A percentile compares a stretch with the other conserved stretches of the same genome.
Evolutionary conservation across 1,284 basidiomycete species (phyloP).

Genomic region (Melampsora larici-populina): DNA sequence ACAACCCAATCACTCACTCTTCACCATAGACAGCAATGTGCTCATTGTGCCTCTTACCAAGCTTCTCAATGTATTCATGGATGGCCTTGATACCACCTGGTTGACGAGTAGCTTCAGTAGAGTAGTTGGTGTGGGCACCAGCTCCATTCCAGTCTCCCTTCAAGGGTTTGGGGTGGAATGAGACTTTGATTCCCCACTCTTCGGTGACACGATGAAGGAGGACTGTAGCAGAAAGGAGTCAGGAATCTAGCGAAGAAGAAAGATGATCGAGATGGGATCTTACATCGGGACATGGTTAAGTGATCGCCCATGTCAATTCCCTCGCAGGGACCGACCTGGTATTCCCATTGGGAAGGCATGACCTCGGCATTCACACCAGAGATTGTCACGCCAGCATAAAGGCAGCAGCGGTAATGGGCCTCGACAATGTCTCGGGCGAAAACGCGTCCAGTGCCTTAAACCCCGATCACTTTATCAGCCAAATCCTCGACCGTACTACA

Average conservation of each 20-base stretch:
- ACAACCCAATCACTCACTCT: slow-evolving; percentile 20
- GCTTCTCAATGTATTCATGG: slow-evolving; percentile 76
- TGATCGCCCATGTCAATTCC: slow-evolving; percentile 99
- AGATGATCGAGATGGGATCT: slow-evolving; percentile 51
- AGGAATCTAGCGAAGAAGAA: slow-evolving; percentile 22
- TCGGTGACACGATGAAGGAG: slow-evolving; percentile 89
- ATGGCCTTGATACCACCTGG: slow-evolving; percentile 90
- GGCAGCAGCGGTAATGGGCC: slow-evolving; percentile 93
- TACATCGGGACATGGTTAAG: slow-evolving; percentile 86
- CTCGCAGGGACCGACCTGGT: slow-evolving; percentile 97
- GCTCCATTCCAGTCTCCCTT: slow-evolving; percentile 99
- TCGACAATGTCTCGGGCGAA: slow-evolving; percentile 98
- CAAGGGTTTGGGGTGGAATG: slow-evolving; percentile 99
- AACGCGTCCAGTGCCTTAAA: slow-evolving; percentile 82
- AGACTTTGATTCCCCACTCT: slow-evolving; percentile 93
- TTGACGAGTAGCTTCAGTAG: slow-evolving; percentile 85
- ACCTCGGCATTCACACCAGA: slow-evolving; percentile 99
- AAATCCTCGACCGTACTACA: slow-evolving; percentile 43
- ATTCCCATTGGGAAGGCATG: slow-evolving; percentile 95
- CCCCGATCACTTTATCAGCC: slow-evolving; percentile 15
- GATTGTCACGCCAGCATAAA: slow-evolving; percentile 96
- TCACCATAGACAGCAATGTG: slow-evolving; percentile 83
- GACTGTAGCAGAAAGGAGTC: slow-evolving; percentile 18
- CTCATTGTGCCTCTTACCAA: slow-evolving; percentile 56
- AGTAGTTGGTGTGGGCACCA: slow-evolving; percentile 67